These are phyloP conservation scores for Phytopythium oedochilum DNA, from an alignment of 352 stramenopile species.

Conservation along the genomic window DNA sequence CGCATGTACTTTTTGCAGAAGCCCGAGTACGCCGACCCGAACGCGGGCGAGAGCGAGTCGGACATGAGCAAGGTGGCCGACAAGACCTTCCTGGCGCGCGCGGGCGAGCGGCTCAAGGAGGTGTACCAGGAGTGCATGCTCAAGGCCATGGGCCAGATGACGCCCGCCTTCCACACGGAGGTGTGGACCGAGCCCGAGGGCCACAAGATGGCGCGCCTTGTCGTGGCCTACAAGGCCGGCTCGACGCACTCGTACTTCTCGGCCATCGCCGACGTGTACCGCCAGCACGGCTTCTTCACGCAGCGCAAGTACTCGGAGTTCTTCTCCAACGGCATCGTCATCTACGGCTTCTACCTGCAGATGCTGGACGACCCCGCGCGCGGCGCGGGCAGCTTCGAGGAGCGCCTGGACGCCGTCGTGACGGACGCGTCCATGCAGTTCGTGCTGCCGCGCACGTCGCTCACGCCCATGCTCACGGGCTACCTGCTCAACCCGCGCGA, in stretches of 20 bases:
- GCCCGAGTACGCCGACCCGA: conserved; percentile 59
- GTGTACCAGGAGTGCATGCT: conserved; percentile 81
- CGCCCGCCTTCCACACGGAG: conserved; percentile 75
- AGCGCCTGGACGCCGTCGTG: conserved; percentile 59
- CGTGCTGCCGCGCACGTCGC: conserved; percentile 75
- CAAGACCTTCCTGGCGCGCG: conserved; percentile 71
- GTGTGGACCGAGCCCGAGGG: conserved; percentile 67
- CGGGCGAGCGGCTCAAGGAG: conserved; percentile 54
- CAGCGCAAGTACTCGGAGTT: conserved; percentile 84
- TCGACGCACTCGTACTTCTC: conserved; percentile 86
- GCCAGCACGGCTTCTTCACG: conserved; percentile 77
- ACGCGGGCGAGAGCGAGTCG: conserved; percentile 49
- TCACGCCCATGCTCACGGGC: conserved; percentile 79
- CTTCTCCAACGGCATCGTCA: conserved; percentile 81
- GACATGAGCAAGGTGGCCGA: conserved; percentile 75
- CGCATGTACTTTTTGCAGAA: conserved; percentile 84
- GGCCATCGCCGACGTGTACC: conserved; percentile 82
- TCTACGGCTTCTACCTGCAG: conserved; percentile 85
- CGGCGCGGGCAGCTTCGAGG: conserved; percentile 55
- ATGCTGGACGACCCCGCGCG: conserved; percentile 51
- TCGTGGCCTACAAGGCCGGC: conserved; percentile 71
- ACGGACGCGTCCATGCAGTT: conserved; percentile 81
- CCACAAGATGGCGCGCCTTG: conserved; percentile 75
- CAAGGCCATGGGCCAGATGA: conserved; percentile 71
- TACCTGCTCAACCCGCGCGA: conserved; percentile 69